Conservation (phyloP, 352 stramenopile species). For the Pythium angustatum region DNA sequence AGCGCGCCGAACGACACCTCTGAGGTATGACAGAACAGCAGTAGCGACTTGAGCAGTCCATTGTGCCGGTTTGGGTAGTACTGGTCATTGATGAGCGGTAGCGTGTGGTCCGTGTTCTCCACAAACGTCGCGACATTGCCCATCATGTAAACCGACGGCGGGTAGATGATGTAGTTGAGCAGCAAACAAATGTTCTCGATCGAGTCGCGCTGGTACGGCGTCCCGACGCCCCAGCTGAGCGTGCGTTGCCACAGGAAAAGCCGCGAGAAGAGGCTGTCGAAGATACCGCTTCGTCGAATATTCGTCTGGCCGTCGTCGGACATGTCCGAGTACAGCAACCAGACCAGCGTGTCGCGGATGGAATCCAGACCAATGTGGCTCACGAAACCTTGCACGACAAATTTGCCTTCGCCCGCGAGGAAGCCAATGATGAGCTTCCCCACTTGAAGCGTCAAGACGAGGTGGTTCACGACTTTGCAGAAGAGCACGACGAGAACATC, state of each 20-base stretch:
- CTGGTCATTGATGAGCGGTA: conserved; percentile 85
- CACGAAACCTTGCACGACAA: conserved; percentile 75
- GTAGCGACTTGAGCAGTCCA: conserved; percentile 76
- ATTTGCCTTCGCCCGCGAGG: conserved; percentile 63
- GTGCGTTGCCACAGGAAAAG: conserved; percentile 83
- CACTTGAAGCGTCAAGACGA: conserved; percentile 72
- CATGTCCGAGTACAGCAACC: conserved; percentile 86
- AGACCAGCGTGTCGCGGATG: conserved; percentile 81
- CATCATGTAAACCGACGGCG: conserved; percentile 86
- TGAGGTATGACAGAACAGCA: conserved; percentile 59
- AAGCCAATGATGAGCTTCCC: conserved; percentile 70
- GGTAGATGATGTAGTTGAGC: conserved; percentile 87
- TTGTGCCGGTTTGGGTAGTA: conserved; percentile 80
- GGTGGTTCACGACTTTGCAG: conserved; percentile 86
- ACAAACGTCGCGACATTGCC: conserved; percentile 82
- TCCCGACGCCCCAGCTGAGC: conserved; percentile 81
- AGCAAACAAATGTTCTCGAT: conserved; percentile 87
- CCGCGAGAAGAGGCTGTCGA: conserved; percentile 75
- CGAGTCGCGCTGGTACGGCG: conserved; percentile 81
- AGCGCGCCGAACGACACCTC: conserved; percentile 79
- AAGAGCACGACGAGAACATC: conserved; percentile 83
- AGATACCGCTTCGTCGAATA: conserved; percentile 67
- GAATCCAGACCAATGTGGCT: conserved; percentile 84
- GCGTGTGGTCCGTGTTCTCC: conserved; percentile 76
- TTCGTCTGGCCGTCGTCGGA: conserved; percentile 59